Evolutionary conservation across 2,329 filamentous ascomycete species (phyloP).

Genomic region (Botrytis medusae): DNA sequence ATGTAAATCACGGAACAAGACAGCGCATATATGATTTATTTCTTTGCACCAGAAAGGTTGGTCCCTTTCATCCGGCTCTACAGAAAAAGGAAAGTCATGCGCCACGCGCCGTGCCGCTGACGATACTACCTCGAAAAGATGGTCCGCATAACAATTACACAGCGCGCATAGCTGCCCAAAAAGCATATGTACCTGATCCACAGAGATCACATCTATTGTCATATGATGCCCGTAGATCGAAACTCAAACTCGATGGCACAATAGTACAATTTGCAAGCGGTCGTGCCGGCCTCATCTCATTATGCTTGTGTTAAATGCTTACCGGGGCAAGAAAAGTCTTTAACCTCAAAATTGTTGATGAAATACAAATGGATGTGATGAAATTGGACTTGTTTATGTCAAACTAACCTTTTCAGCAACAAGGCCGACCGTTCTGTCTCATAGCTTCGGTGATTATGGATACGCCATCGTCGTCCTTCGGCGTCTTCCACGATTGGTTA

Average conservation of each 20-base stretch:
- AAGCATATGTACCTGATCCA: constrained; percentile 34
- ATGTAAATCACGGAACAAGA: constrained; percentile 1
- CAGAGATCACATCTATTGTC: constrained; percentile 22
- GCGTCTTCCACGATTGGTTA: constrained; percentile 12
- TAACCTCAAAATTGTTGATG: constrained; percentile 10
- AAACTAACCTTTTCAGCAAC: constrained; percentile 6
- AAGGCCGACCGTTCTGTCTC: constrained; percentile 17
- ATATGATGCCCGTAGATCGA: constrained; percentile 18
- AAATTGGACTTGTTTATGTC: background rate
- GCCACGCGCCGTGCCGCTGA: constrained; percentile 32
- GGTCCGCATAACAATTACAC: constrained; percentile 25
- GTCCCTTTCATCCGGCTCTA: constrained; percentile 21
- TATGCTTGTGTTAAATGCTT: constrained; percentile 8
- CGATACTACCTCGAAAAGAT: constrained; percentile 28
- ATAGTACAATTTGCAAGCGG: constrained; percentile 1
- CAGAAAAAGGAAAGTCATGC: constrained; percentile 26
- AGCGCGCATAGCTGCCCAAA: constrained; percentile 37
- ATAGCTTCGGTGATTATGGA: constrained; percentile 14
- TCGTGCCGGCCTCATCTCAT: background rate
- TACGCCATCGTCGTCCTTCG: constrained; percentile 20
- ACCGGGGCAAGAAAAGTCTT: constrained; percentile 4
- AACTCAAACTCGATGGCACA: constrained; percentile 13
- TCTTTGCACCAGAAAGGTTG: background rate
- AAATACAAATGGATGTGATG: constrained; percentile 18
- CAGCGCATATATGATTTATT: constrained; percentile 10